Base-by-base conservation (phyloP, 257 asterid genomes). In the Gardenia jasminoides region DNA sequence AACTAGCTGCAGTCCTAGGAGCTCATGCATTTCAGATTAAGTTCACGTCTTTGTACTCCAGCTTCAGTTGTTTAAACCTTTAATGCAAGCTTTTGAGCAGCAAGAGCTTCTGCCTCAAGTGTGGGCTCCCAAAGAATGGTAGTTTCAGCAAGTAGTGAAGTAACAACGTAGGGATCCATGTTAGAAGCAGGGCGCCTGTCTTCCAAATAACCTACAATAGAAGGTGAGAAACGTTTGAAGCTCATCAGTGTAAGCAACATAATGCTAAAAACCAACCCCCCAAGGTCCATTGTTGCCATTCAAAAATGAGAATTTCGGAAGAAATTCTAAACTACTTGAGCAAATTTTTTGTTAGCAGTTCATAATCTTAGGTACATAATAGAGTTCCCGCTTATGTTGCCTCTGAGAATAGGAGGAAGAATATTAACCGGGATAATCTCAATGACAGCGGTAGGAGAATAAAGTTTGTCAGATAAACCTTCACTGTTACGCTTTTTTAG, bases 151-250 rank as follows among this genome's bases (percentile, higher is more conserved):
- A 93, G 98, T 82, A 95, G 82, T 70, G 91, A 79, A 3, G 97
- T 95, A 86, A 95, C 99, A 0, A 93, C 80, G 17, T 95, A 95
- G 24, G 99, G 99, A 75, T 95, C 99, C 99, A 95, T 95, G 97
- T 95, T 95, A 64, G 99, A 95, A 61, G 99, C 99, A 10, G 99
- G 99, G 39, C 99, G 99, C 76, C 99, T 89, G 47, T 95, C 99
- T 84, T 95, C 98, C 97, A 95, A 84, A 82, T 93, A 95, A 82
- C 99, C 99, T 95, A 83, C 20, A 59, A 70, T 59, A 46, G 61
- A 44, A 33, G 58, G 50, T 64, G 36, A 43, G 46, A 20, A 36
- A 36, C 22, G 15, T 31, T n/a, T 2, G 47, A 16, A 52, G 41
- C 7, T 67, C 36, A 3, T 33, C 28, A 33, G 26, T 31, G 68